Percentiles rank a stretch among this genome's conserved stretches.
Conservation (phyloP, 1,284 basidiomycete species). For the Puccinia polysora region DNA sequence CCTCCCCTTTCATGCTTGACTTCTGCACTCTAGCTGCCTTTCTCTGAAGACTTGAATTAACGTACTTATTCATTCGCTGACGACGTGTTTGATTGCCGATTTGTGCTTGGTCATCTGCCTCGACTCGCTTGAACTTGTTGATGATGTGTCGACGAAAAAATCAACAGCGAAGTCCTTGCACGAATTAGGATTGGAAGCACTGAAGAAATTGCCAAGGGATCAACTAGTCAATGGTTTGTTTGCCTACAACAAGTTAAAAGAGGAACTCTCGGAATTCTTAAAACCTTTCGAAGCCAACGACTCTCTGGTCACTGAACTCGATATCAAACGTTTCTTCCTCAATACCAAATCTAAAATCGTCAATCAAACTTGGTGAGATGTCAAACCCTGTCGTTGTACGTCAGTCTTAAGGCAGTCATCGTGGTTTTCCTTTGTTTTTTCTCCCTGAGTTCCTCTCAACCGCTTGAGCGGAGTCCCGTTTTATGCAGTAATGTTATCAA, state of each 20-base stretch:
- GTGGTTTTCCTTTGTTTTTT: no score
- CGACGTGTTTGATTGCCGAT: no score
- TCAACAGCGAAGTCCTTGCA: constrained; percentile 31
- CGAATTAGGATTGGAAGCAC: constrained; percentile 37
- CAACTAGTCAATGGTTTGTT: constrained; percentile 24
- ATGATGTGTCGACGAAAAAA: not conserved
- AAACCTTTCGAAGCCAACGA: constrained; percentile 26
- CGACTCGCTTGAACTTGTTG: no score
- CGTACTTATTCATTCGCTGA: no score
- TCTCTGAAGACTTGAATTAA: not conserved
- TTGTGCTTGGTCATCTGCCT: no score
- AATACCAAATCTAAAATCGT: constrained; percentile 19
- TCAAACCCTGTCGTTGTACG: no score
- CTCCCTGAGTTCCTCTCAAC: no score
- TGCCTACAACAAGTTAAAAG: constrained; percentile 33
- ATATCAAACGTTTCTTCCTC: constrained; percentile 24
- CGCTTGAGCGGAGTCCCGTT: no score
- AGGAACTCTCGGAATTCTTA: constrained; percentile 22
- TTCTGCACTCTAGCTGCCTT: not conserved
- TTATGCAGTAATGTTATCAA: no score
- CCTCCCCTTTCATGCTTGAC: not conserved
- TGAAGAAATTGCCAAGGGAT: constrained; percentile 24
- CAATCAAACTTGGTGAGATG: constrained; percentile 22
- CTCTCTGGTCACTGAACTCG: constrained; percentile 27
- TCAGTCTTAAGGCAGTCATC: no score